A percentile compares a stretch with the other conserved stretches of the same genome.
Conservation (phyloP, 1,284 basidiomycete genomes). For the Microbotryum silenes-acaulis region DNA sequence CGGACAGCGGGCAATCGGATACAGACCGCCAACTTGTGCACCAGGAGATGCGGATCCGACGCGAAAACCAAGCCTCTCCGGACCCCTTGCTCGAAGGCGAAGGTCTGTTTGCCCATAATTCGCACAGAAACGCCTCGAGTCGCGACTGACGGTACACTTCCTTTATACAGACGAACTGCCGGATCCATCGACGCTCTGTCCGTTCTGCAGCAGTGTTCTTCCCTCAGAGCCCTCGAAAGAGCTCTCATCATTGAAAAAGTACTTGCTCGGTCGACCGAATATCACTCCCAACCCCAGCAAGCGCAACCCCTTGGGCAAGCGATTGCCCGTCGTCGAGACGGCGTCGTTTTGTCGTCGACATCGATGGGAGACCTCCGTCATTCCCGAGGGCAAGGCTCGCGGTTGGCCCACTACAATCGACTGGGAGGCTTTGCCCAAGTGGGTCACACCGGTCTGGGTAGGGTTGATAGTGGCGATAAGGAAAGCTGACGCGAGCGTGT, state of each 20-base stretch:
- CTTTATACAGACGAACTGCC: slow-evolving; percentile 1
- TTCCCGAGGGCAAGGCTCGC: slow-evolving; percentile 23
- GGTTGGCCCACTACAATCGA: slow-evolving; percentile 27
- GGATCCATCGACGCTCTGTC: slow-evolving; percentile 27
- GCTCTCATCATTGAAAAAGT: slow-evolving; percentile 18
- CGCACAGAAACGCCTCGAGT: too few relatives aligned
- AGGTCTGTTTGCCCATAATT: neutral
- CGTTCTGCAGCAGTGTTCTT: slow-evolving; percentile 29
- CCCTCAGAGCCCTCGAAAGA: slow-evolving; percentile 17
- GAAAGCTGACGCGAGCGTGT: neutral
- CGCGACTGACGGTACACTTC: neutral
- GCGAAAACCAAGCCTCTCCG: neutral
- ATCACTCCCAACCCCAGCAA: slow-evolving; percentile 1
- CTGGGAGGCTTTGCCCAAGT: slow-evolving; percentile 22
- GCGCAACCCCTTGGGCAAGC: slow-evolving; percentile 17
- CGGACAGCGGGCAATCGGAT: too few relatives aligned
- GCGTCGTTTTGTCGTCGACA: slow-evolving; percentile 30
- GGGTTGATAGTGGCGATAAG: neutral
- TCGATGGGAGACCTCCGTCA: slow-evolving; percentile 20
- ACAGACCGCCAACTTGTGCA: too few relatives aligned
- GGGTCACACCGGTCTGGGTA: neutral
- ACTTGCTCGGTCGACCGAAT: slow-evolving; percentile 19
- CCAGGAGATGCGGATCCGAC: too few relatives aligned
- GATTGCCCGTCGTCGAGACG: slow-evolving; percentile 20
- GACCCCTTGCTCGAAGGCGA: slow-evolving; percentile 2